A percentile compares a stretch with the other conserved stretches of the same genome.
Evolutionary conservation across 2,329 filamentous ascomycete species (phyloP).

Genomic region (Sphaerostilbella broomeana): DNA sequence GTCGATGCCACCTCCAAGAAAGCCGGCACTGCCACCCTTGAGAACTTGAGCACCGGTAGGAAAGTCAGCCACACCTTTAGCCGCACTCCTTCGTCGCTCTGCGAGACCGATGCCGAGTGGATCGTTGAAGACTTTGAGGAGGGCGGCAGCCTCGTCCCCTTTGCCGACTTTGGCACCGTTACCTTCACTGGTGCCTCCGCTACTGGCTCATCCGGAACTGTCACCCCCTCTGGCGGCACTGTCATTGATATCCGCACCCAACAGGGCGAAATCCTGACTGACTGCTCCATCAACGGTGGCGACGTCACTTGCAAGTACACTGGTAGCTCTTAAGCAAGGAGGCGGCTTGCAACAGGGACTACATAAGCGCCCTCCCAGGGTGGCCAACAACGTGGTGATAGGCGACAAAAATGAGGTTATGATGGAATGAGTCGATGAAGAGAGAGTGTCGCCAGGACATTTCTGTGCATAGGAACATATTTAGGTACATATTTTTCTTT

Average conservation of each 20-base stretch:
- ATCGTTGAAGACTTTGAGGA: constrained; percentile 46
- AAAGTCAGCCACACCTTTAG: constrained; percentile 45
- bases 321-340: constrained; percentile 2
- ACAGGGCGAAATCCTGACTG: constrained; percentile 10
- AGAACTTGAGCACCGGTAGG: constrained; percentile 47
- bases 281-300: constrained; percentile 11
- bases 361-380: no score
- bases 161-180: constrained; percentile 26
- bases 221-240: constrained; percentile 14
- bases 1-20: constrained; percentile 22
- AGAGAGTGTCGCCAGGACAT: no score
- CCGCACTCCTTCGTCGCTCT: constrained; percentile 37
- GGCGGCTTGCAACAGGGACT: no score
- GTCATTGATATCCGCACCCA: constrained; percentile 17
- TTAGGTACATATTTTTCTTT: no score
- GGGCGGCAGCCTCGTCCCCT: constrained; percentile 19
- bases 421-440: no score
- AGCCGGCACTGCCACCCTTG: constrained; percentile 22
- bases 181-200: constrained; percentile 21
- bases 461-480: no score
- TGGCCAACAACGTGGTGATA: no score
- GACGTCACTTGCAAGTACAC: constrained; percentile 7
- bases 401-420: no score
- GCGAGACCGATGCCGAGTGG: constrained; percentile 55
- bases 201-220: constrained; percentile 17